Evolutionary conservation across 352 stramenopile species (phyloP), one percentile per base, ranked within the genome.

Genomic region (Plasmopara halstedii): DNA sequence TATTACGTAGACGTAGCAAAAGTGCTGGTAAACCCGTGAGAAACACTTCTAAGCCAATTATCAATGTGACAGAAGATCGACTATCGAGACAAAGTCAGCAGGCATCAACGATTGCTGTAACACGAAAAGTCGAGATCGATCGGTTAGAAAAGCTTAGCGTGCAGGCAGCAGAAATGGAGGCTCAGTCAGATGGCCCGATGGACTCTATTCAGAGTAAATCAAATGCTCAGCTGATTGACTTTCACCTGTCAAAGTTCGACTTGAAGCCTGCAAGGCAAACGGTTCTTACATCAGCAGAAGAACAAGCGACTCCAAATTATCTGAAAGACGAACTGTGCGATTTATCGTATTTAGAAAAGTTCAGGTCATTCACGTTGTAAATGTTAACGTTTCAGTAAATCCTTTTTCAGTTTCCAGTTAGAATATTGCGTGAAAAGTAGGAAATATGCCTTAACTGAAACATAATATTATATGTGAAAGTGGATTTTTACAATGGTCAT

Each of bases 241-340:
- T 67, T 42, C 54, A 64, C 23, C 32, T 67, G 34, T 67, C 58
- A 17, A 67, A 32, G 27, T 67, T 67, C 25, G 26, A 63, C 25
- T 43, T 64, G 20, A 63, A 44, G 41, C 38, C 49, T 14, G 48
- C 21, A 22, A 37, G 37, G 46, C 43, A 36, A 6, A 51, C 15
- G 21, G 27, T 23, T 44, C 21, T 48, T 26, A n/a, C 13, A 52
- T 15, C 33, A 58, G 45, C 20, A 42, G 50, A 6, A 29, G 13
- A 43, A 37, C 18, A 32, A 39, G 33, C n/a, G 15, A 50, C 33
- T 0, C 40, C 58, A 5, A 56, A 34, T 18, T 55, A 57, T 20
- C 56, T 45, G 9, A 64, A 64, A 42, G 14, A 45, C 15, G 39
- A 60, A 32, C 44, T 23, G 32, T 67, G 58, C 17, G 58, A 67